A percentile compares a stretch with the other conserved stretches of the same genome.
Evolutionary conservation across 176 grass and related monocot species (phyloP).

Genomic region (Tillandsia fasciculata): DNA sequence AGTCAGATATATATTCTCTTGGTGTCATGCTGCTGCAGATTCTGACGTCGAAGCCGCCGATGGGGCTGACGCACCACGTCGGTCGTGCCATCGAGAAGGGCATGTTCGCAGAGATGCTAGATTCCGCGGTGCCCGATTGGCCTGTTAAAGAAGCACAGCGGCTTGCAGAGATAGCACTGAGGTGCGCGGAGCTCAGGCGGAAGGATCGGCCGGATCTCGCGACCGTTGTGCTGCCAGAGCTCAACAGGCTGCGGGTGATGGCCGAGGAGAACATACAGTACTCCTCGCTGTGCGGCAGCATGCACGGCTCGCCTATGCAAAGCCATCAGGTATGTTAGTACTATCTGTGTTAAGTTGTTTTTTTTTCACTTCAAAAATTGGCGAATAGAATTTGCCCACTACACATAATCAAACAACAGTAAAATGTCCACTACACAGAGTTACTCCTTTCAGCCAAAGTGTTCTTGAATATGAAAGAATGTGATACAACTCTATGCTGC

Average conservation of each 20-base stretch:
- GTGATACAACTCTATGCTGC: background rate
- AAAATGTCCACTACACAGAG: too few species aligned
- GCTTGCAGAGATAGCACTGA: conserved; percentile 55
- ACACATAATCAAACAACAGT: background rate
- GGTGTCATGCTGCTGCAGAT: conserved; percentile 91
- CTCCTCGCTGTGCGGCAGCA: conserved; percentile 3
- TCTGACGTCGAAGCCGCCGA: conserved; percentile 53
- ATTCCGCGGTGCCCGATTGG: conserved; percentile 58
- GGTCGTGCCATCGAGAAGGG: conserved; percentile 55
- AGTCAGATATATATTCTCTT: conserved; percentile 89
- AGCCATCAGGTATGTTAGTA: conserved; percentile 25
- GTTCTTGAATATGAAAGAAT: background rate
- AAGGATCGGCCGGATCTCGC: conserved; percentile 78
- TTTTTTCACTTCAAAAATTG: background rate
- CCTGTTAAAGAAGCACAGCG: conserved; percentile 50
- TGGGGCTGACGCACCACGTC: conserved; percentile 75
- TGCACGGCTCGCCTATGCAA: conserved; percentile 23
- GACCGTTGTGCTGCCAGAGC: conserved; percentile 55
- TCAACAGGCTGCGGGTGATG: conserved; percentile 41
- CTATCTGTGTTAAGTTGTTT: background rate
- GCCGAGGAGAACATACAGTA: conserved; percentile 50
- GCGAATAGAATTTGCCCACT: background rate
- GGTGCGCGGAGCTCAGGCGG: conserved; percentile 60
- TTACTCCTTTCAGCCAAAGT: background rate
- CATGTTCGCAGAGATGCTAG: conserved; percentile 44